These are phyloP conservation scores for Termitomyces titanicus DNA, from an alignment of 768 basidiomycete genomes.

Conservation along the genomic window DNA sequence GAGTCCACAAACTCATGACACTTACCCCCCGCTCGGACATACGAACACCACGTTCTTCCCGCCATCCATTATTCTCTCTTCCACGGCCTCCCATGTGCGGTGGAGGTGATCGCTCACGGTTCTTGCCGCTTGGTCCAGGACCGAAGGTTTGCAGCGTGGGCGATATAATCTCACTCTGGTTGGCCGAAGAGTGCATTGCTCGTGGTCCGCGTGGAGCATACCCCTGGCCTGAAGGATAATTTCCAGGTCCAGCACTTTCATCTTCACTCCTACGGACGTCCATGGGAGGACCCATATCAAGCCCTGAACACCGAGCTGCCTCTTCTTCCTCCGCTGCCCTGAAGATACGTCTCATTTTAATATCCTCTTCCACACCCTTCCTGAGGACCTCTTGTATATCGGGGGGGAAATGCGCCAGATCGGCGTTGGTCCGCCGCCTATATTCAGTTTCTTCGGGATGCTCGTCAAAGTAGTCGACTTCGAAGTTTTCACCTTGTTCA, in stretches of 20 bases:
- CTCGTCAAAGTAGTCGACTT: not conserved
- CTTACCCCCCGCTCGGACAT: conserved; percentile 10
- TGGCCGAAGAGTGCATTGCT: conserved; percentile 21
- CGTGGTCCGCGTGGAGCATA: conserved; percentile 13
- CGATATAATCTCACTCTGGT: conserved; percentile 5
- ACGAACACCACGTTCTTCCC: conserved; percentile 8
- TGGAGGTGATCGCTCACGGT: conserved; percentile 18
- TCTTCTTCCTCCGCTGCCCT: not conserved
- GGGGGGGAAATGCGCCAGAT: not conserved
- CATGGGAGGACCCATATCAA: conserved; percentile 1
- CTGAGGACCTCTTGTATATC: not conserved
- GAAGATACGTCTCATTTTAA: not conserved
- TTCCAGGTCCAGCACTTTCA: conserved; percentile 14
- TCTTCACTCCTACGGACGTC: not conserved
- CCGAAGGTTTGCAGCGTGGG: conserved; percentile 8
- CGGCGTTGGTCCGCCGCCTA: not conserved
- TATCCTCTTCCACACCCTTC: not conserved
- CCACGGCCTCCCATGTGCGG: conserved; percentile 11
- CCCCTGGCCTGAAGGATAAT: conserved; percentile 23
- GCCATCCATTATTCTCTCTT: conserved; percentile 7
- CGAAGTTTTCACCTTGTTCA: not conserved
- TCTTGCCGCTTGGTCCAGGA: not conserved
- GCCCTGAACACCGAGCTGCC: not conserved
- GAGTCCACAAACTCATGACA: not conserved
- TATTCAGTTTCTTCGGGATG: not conserved